These are phyloP conservation scores for Crotalaria pallida DNA, from an alignment of 306 rosid genomes.

Conservation along the genomic window DNA sequence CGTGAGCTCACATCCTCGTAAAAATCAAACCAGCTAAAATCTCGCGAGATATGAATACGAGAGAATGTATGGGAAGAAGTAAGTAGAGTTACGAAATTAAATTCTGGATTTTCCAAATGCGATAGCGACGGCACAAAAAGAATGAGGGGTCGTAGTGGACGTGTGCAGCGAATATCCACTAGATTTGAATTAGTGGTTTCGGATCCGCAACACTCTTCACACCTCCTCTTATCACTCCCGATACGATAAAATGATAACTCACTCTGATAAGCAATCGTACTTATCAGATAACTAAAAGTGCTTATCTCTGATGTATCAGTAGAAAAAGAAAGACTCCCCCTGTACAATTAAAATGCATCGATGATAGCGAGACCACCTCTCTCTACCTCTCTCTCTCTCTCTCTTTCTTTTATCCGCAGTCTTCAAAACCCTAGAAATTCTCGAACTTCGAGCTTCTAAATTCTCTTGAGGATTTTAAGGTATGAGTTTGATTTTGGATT, in stretches of 20 bases:
- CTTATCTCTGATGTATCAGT: constrained; percentile 61
- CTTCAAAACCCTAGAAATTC: constrained; percentile 68
- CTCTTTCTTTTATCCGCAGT: constrained; percentile 39
- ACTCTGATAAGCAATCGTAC: accelerated
- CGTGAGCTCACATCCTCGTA: not conserved
- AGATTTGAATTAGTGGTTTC: constrained; percentile 59
- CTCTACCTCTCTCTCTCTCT: constrained; percentile 29
- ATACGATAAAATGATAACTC: not conserved
- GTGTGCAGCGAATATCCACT: constrained; percentile 63
- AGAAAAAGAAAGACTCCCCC: constrained; percentile 49
- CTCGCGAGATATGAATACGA: not conserved
- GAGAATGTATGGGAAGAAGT: too few species aligned
- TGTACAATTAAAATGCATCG: constrained; percentile 54
- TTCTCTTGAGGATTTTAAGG: constrained; percentile 24
- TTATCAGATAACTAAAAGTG: accelerated
- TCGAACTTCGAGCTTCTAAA: constrained; percentile 30
- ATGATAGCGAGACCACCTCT: constrained; percentile 62
- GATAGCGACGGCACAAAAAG: constrained; percentile 56
- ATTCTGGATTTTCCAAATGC: not conserved
- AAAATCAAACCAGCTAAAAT: not conserved
- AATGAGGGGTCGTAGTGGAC: constrained; percentile 50
- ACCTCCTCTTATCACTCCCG: constrained; percentile 17
- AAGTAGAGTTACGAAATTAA: not conserved
- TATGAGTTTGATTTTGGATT: constrained; percentile 16
- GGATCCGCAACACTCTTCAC: constrained; percentile 44